A percentile compares a stretch with the other conserved stretches of the same genome.
phyloP scores from a whole-genome alignment of 768 basidiomycete species.

The Leccinum arenicola region DNA sequence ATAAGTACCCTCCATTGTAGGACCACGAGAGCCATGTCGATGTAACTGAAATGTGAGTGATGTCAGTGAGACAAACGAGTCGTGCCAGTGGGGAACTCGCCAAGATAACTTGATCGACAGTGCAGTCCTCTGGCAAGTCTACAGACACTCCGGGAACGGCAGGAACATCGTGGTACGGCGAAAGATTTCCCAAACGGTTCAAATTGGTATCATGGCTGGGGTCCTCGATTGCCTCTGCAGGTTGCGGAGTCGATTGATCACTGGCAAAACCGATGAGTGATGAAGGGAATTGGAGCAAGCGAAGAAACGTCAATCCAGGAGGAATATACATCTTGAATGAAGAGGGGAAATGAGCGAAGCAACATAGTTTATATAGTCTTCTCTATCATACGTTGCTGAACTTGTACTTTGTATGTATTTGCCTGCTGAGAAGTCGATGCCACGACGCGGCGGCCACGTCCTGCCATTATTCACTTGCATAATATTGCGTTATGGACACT shows the following conservation, averaged over 20 bases:
- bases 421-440: no score
- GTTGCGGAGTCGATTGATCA: background rate
- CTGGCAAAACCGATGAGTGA: background rate
- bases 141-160: conserved; percentile 24
- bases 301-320: conserved; percentile 5
- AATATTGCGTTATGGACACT: no score
- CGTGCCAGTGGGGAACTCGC: conserved; percentile 20
- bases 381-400: no score
- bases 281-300: conserved; percentile 15
- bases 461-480: no score
- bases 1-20: conserved; percentile 23
- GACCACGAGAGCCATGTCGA: conserved; percentile 42
- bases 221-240: background rate
- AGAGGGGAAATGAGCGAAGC: background rate
- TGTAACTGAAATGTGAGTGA: conserved; percentile 34
- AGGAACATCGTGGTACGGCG: conserved; percentile 37
- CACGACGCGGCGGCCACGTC: background rate
- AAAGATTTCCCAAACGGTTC: conserved; percentile 32
- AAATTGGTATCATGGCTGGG: background rate
- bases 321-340: conserved; percentile 19
- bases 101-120: conserved; percentile 39
- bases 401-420: background rate
- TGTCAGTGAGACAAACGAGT: background rate
- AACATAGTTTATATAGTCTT: background rate
- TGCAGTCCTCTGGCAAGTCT: conserved; percentile 38